Percentiles rank a stretch among this genome's conserved stretches.
phyloP scores from a whole-genome alignment of 331 rosid genomes.

The Rosa hybrid region DNA sequence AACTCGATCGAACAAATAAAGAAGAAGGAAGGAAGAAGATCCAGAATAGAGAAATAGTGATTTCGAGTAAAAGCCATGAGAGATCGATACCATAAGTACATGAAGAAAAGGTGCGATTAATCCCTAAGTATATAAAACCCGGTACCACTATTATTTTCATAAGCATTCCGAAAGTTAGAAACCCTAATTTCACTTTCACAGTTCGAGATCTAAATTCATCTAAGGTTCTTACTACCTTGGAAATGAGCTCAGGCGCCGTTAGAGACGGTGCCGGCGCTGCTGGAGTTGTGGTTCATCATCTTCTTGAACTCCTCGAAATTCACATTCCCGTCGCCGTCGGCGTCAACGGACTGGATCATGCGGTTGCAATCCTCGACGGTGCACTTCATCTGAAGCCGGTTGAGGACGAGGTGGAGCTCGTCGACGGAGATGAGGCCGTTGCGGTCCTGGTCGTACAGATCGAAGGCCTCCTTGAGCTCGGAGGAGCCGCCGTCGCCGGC shows the following conservation, averaged over 20 bases:
- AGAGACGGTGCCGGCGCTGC: conserved; percentile 12
- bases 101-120: background rate
- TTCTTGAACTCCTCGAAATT: conserved; percentile 74
- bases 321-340: conserved; percentile 84
- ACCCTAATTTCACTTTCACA: conserved; percentile 6
- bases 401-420: conserved; percentile 71
- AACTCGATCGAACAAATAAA: background rate
- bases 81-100: background rate
- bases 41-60: background rate
- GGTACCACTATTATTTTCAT: background rate
- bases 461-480: conserved; percentile 78
- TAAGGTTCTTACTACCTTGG: background rate
- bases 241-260: background rate
- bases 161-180: background rate
- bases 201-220: conserved; percentile 9
- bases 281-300: conserved; percentile 59
- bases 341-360: conserved; percentile 79
- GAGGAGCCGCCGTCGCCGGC: conserved; percentile 48
- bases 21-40: background rate
- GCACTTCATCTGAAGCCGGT: conserved; percentile 63
- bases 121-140: background rate
- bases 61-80: background rate
- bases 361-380: conserved; percentile 58
- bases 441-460: conserved; percentile 78
- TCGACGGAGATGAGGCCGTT: conserved; percentile 76